Base-by-base conservation (phyloP, 441 rosid genomes). In the Gossypium davidsonii region DNA sequence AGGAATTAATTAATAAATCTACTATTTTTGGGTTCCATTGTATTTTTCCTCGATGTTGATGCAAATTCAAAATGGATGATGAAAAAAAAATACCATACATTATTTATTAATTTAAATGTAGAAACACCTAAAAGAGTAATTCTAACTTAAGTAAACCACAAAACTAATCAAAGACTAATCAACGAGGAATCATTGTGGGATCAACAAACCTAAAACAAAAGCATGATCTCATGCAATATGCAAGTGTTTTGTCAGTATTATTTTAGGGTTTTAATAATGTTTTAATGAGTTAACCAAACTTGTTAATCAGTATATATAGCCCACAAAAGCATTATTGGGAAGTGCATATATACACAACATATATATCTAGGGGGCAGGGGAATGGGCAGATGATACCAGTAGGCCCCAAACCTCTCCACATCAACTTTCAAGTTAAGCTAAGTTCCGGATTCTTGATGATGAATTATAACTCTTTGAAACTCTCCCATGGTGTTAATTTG, bases 241-340 rank as follows among this genome's bases (percentile, higher is more conserved):
- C 28, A 60, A 28, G 6, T 4, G 6, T 76, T 18, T 18, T 59
- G 48, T 42, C 11, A 8, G 12, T 10, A 44, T 51, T 23, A 37
- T 37, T 37, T 44, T 20, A 55, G 84, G 75, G 3, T 18, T 42
- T 12, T 76, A 42, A 81, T 81, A 83, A 78, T 86, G 3, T 18
- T 42, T 12, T 76, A 10, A 81, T 81, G 84, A 78, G 87, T 88
- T 84, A 87, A 85, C 90, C 89, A 81, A 87, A 87, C 89, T 85
- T 87, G 74, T 77, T 71, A 70, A 63, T 77, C 79, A 77, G 77
- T 73, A 65, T 73, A 81, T 72, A 69, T 71, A 81, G 88, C 88
- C 92, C 87, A 88, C 98, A 90, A 83, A 23, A 81, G 91, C 93
- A 90, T 88, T 79, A 85, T 85, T 82, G 44, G 89, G 75, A 87